Conservation (phyloP, 2,329 filamentous ascomycete species). For the Didymella sp. region DNA sequence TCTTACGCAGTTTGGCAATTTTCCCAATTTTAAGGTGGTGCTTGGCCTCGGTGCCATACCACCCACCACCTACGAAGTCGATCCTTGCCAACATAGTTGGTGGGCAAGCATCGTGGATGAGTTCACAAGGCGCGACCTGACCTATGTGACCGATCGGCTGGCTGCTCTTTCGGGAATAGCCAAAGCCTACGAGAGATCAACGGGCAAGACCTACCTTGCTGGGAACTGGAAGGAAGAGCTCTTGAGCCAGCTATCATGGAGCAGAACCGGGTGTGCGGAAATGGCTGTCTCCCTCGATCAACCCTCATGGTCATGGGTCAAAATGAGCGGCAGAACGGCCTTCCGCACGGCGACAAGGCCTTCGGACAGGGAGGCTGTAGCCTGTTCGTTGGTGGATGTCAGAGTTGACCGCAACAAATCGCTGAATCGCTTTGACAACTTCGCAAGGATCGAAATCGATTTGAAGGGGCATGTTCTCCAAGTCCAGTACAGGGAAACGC, state of each 20-base stretch:
- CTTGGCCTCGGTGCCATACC: background rate
- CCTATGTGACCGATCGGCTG: background rate
- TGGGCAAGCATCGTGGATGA: background rate
- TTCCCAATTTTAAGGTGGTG: background rate
- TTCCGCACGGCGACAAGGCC: background rate
- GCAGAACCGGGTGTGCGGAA: background rate
- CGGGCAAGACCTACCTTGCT: background rate
- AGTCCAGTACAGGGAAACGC: background rate
- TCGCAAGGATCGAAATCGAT: background rate
- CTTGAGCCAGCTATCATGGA: background rate
- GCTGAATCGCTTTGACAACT: background rate
- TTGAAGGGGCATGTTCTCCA: background rate
- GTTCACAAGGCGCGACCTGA: background rate
- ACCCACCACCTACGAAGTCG: background rate
- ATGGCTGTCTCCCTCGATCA: background rate
- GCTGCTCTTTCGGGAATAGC: background rate
- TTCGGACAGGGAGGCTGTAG: background rate
- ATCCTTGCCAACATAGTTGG: background rate
- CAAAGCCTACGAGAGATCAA: background rate
- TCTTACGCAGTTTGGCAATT: background rate
- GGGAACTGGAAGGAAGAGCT: background rate
- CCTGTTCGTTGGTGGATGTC: background rate
- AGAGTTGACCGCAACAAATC: background rate
- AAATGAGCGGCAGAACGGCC: background rate
- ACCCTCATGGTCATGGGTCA: background rate